Evolutionary conservation across 2,329 filamentous ascomycete species (phyloP), one percentile per base, ranked within the genome.

Genomic region (Dothideomycetes sp.): DNA sequence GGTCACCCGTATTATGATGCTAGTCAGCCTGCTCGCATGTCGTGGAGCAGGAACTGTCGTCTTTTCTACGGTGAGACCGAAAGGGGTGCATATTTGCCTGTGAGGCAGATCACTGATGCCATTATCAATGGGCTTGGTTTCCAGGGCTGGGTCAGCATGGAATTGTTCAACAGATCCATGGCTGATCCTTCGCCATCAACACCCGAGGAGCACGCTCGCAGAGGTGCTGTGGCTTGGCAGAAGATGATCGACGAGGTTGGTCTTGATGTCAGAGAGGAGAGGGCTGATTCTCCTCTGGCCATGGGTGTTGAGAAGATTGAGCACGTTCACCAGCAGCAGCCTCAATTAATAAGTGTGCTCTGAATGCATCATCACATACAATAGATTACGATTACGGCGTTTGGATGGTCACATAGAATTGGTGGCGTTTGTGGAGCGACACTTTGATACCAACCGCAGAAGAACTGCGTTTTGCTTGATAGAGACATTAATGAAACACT

Each of bases 31-130:
- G 51, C 70, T 3, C 61, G 77, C 3, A 87, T 87, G 82, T 82
- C 70, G 49, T 87, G 82, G 82, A 81, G 73, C 30, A 63, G 82
- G 12, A 85, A 85, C 53, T 81, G 78, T 45, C 65, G 82, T 12
- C 56, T 81, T 5, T 84, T 81, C 50, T 73, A 79, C 43, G 75
- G 80, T 48, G 61, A 78, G 52, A 57, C 67, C 52, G 58, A 73
- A 3, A 59, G 66, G 2, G 79, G 79, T 0, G 82, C 72, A 0
- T 86, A 85, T 52, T 61, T 88, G 1, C 83, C 83, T 0, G 68
- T 81, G 5, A 62, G 67, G 40, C 67, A 77, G 22, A 70, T 87
- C 15, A 65, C 77, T 0, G 58, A 68, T 30, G 71, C 76, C 1
- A 70, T 86, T 36, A 66, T 84, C 15, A 68, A 77, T 8, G 73